phyloP scores from a whole-genome alignment of 2,329 filamentous ascomycete genomes.

The Polychaeton citri region DNA sequence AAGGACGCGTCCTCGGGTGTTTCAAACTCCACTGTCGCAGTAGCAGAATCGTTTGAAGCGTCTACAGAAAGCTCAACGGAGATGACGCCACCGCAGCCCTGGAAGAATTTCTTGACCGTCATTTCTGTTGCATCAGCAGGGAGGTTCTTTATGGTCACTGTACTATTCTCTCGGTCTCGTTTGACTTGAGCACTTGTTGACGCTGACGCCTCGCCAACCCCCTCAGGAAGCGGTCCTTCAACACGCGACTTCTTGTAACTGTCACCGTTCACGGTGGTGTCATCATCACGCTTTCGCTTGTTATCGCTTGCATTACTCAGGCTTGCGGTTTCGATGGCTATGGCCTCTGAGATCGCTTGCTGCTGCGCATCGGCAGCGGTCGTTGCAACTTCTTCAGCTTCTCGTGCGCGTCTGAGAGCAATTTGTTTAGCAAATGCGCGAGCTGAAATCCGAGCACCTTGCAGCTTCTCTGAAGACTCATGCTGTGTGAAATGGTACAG shows the following conservation, averaged over 20 bases:
- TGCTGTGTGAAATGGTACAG: slow-evolving; percentile 79
- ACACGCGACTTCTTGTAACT: slow-evolving; percentile 47
- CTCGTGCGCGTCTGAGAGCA: slow-evolving; percentile 49
- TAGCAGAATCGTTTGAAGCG: slow-evolving; percentile 23
- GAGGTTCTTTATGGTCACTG: slow-evolving; percentile 66
- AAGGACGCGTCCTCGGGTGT: slow-evolving; percentile 66
- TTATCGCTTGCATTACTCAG: neutral
- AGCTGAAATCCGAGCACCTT: slow-evolving; percentile 59
- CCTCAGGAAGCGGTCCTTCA: slow-evolving; percentile 6
- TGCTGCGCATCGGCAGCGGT: slow-evolving; percentile 32
- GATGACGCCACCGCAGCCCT: slow-evolving; percentile 75
- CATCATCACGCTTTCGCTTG: slow-evolving; percentile 65
- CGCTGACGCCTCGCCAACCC: slow-evolving; percentile 18
- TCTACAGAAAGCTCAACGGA: slow-evolving; percentile 57
- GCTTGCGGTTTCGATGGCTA: neutral
- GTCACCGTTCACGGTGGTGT: slow-evolving; percentile 37
- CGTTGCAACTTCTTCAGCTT: slow-evolving; percentile 52
- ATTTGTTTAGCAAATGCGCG: slow-evolving; percentile 55
- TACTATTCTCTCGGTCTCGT: slow-evolving; percentile 82
- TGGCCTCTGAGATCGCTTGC: slow-evolving; percentile 6
- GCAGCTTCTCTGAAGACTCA: slow-evolving; percentile 63
- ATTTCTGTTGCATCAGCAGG: slow-evolving; percentile 56
- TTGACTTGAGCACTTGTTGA: slow-evolving; percentile 36
- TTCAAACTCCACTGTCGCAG: slow-evolving; percentile 76
- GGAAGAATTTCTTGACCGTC: slow-evolving; percentile 78